Conservation (phyloP, 495 filamentous ascomycete species). For the Clavariopsis aquatica region DNA sequence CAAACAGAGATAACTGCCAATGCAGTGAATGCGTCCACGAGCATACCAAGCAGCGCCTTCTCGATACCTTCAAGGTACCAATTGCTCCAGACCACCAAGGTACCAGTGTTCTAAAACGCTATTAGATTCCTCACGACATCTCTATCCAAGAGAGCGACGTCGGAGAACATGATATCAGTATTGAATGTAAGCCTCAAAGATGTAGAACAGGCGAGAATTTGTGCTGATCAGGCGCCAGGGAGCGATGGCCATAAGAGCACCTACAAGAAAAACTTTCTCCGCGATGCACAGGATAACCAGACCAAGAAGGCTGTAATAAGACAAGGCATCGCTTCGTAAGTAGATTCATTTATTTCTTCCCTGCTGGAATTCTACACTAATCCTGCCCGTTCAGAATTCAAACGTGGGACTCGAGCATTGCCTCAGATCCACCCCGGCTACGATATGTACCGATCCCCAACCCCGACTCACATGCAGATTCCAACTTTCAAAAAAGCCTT, state of each 20-base stretch:
- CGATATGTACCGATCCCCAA: background rate
- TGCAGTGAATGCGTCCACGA: conserved; percentile 72
- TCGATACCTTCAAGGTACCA: conserved; percentile 71
- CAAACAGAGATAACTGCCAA: conserved; percentile 74
- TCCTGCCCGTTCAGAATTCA: background rate
- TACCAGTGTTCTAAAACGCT: no score
- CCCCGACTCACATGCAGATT: background rate
- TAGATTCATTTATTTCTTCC: background rate
- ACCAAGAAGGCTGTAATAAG: conserved; percentile 11
- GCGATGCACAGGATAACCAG: background rate
- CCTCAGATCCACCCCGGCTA: background rate
- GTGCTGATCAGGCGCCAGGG: conserved; percentile 23
- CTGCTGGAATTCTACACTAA: background rate
- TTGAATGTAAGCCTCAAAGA: conserved; percentile 47
- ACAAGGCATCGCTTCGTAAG: conserved; percentile 26
- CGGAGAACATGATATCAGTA: conserved; percentile 43
- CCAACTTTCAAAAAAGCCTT: background rate
- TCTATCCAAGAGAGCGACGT: conserved; percentile 42
- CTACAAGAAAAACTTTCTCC: conserved; percentile 31
- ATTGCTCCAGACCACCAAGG: no score
- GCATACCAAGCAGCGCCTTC: conserved; percentile 71
- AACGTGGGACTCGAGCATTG: background rate
- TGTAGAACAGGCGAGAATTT: background rate
- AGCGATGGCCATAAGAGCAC: conserved; percentile 43
- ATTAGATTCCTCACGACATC: conserved; percentile 60